Percentiles rank a stretch among this genome's conserved stretches.
phyloP scores from a whole-genome alignment of 2,329 filamentous ascomycete species.

The Cercospora brassicicola region DNA sequence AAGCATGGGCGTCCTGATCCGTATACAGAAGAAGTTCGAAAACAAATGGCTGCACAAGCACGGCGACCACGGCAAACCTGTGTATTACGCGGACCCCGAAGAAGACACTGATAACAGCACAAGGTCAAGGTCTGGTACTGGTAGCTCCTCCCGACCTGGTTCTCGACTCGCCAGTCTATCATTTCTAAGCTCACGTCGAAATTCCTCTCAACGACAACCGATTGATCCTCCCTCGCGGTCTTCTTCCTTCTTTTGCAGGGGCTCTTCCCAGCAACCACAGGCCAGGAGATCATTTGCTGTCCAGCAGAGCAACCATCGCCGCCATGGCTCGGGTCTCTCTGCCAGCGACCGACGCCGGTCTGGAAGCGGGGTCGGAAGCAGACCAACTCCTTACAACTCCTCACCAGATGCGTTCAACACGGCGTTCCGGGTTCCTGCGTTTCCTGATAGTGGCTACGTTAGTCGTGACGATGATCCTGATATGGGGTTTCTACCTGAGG shows the following conservation, averaged over 20 bases:
- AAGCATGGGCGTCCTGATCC: constrained; percentile 11
- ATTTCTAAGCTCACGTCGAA: constrained; percentile 5
- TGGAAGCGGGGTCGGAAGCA: constrained; percentile 6
- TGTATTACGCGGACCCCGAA: constrained; percentile 7
- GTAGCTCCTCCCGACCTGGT: not conserved
- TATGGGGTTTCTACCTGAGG: constrained; percentile 6
- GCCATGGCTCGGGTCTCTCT: constrained; percentile 11
- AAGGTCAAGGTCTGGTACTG: constrained; percentile 6
- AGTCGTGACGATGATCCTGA: constrained; percentile 13
- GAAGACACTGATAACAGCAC: constrained; percentile 3
- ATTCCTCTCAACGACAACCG: constrained; percentile 3
- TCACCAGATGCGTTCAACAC: not conserved
- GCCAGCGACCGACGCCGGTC: not conserved
- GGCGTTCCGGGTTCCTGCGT: constrained; percentile 11
- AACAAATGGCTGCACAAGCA: constrained; percentile 12
- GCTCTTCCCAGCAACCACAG: constrained; percentile 7
- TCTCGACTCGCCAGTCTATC: constrained; percentile 10
- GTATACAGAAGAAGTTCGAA: constrained; percentile 13
- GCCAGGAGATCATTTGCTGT: constrained; percentile 3
- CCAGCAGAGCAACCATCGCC: constrained; percentile 1
- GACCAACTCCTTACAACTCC: constrained; percentile 4
- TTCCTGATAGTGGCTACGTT: constrained; percentile 15
- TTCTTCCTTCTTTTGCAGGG: constrained; percentile 12
- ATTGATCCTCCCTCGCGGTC: constrained; percentile 3
- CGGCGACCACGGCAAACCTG: constrained; percentile 10